Evolutionary conservation across 495 filamentous ascomycete genomes (phyloP).

Genomic region (Entonaema liquescens): DNA sequence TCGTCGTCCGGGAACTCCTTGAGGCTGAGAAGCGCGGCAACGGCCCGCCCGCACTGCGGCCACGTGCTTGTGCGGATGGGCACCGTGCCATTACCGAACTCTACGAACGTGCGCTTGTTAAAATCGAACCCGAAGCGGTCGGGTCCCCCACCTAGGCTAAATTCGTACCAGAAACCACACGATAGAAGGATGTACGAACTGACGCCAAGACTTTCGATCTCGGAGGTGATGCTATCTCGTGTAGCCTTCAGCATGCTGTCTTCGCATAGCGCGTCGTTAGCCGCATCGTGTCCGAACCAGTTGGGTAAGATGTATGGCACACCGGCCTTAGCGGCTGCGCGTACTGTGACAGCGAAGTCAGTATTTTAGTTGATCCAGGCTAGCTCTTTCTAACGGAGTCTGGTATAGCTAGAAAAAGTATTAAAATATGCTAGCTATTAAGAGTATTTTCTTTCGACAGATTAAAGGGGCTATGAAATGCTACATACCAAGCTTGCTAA

Average conservation of each 20-base stretch:
- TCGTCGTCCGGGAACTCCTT: conserved; percentile 56
- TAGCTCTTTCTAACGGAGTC: background rate
- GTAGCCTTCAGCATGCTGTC: conserved; percentile 45
- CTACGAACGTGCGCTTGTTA: conserved; percentile 40
- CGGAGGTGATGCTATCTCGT: background rate
- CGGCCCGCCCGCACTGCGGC: conserved; percentile 53
- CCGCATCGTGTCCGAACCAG: conserved; percentile 56
- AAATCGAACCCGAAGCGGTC: conserved; percentile 48
- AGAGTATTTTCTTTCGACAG: background rate
- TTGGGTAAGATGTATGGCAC: conserved; percentile 71
- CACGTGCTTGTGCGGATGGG: conserved; percentile 52
- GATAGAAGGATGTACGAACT: conserved; percentile 57
- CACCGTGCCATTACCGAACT: conserved; percentile 49
- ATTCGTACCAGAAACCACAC: conserved; percentile 61
- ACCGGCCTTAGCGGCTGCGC: conserved; percentile 68
- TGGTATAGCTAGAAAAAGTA: background rate
- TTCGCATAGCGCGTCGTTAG: conserved; percentile 47
- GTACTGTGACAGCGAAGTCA: conserved; percentile 36
- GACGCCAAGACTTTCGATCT: conserved; percentile 56
- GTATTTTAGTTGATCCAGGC: background rate
- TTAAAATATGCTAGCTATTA: background rate
- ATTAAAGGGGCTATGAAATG: background rate
- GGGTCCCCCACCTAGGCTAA: conserved; percentile 44
- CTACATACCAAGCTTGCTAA: conserved; percentile 51
- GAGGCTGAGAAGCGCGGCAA: conserved; percentile 52